Percentiles rank a stretch among this genome's conserved stretches.
Conservation (phyloP, 2,329 filamentous ascomycete genomes). For the Pseudocercospora cruenta region DNA sequence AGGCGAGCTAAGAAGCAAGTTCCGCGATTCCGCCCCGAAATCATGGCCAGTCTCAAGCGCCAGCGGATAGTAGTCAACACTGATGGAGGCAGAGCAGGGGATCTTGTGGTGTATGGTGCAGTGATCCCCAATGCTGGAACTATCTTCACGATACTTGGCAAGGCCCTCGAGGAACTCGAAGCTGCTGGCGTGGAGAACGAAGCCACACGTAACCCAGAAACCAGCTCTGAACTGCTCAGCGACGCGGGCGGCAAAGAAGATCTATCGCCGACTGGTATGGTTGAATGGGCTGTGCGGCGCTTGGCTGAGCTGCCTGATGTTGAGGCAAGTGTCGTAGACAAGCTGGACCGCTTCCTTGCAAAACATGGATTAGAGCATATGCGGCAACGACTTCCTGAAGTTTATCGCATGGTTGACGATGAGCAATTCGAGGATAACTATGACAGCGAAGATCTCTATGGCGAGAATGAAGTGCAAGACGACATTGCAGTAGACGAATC, state of each 20-base stretch:
- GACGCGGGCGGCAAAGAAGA: constrained; percentile 8
- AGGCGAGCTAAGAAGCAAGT: constrained; percentile 2
- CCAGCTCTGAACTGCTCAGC: neutral
- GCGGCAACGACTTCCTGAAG: constrained; percentile 19
- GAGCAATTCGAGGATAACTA: neutral
- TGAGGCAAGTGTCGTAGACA: constrained; percentile 13
- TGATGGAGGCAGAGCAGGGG: neutral
- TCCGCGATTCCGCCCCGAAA: constrained; percentile 11
- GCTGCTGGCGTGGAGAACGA: neutral
- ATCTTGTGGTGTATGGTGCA: constrained; percentile 28
- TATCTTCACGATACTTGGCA: constrained; percentile 30
- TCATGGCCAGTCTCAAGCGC: constrained; percentile 13
- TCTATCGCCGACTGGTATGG: constrained; percentile 17
- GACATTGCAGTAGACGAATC: neutral
- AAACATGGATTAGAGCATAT: constrained; percentile 22
- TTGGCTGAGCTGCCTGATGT: constrained; percentile 25
- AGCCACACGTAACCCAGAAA: neutral
- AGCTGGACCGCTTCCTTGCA: constrained; percentile 18
- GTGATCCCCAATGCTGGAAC: constrained; percentile 29
- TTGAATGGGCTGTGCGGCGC: constrained; percentile 26
- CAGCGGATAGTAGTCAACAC: constrained; percentile 19
- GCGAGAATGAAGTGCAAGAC: neutral
- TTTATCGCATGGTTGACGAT: constrained; percentile 10
- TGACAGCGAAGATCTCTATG: neutral
- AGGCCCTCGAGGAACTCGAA: constrained; percentile 25